A percentile compares a stretch with the other conserved stretches of the same genome.
Evolutionary conservation across 768 basidiomycete genomes (phyloP).

Genomic region (Collybia mongolica): DNA sequence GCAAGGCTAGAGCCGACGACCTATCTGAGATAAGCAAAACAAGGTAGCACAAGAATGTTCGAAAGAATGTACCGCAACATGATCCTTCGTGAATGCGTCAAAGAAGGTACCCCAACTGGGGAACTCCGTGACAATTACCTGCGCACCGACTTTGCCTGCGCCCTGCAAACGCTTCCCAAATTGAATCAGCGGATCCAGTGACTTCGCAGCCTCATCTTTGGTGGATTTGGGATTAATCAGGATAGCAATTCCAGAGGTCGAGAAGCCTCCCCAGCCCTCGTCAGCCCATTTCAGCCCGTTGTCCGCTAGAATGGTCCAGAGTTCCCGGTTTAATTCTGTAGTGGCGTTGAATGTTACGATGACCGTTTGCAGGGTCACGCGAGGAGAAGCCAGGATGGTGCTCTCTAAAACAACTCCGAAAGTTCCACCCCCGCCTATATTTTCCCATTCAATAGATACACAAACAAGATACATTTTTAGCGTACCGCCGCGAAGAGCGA

Average conservation of each 20-base stretch:
- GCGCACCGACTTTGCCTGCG: conserved; percentile 21
- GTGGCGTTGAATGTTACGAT: conserved; percentile 29
- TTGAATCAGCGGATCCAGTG: conserved; percentile 39
- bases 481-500: conserved; percentile 47
- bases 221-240: conserved; percentile 44
- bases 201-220: conserved; percentile 32
- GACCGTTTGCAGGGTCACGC: conserved; percentile 32
- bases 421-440: conserved; percentile 42
- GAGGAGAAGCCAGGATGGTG: conserved; percentile 36
- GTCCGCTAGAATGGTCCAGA: conserved; percentile 36
- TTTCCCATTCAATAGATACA: neutral
- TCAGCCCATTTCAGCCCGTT: conserved; percentile 40
- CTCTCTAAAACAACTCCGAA: conserved; percentile 42
- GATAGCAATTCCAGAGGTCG: conserved; percentile 32
- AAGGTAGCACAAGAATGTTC: neutral
- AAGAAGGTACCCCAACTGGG: conserved; percentile 41
- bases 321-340: conserved; percentile 23
- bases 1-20: conserved; percentile 37
- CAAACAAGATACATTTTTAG: neutral
- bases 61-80: conserved; percentile 33
- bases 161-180: conserved; percentile 27
- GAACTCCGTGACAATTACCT: conserved; percentile 34
- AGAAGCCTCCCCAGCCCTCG: conserved; percentile 50
- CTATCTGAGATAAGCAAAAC: conserved; percentile 19
- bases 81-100: conserved; percentile 30